These are phyloP conservation scores for Daldinia loculata DNA, from an alignment of 495 filamentous ascomycete genomes.

Conservation along the genomic window DNA sequence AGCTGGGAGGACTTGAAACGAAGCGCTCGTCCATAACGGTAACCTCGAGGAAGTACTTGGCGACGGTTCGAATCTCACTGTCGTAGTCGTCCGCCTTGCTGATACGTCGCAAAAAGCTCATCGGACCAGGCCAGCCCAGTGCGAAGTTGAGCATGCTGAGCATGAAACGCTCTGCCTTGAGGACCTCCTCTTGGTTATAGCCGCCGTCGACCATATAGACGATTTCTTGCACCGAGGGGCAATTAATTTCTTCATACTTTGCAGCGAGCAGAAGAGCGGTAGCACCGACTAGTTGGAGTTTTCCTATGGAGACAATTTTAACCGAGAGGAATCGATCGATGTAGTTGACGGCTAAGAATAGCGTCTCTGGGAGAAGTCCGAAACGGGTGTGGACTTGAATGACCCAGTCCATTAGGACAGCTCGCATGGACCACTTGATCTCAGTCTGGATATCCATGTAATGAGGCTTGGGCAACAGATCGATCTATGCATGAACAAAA, in stretches of 20 bases:
- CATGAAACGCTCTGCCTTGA: constrained; percentile 99
- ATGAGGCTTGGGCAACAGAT: constrained; percentile 82
- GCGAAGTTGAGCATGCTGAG: constrained; percentile 93
- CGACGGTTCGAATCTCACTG: constrained; percentile 90
- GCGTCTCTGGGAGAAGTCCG: constrained; percentile 87
- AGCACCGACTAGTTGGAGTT: constrained; percentile 94
- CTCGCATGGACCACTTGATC: constrained; percentile 98
- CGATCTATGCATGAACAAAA: constrained; percentile 59
- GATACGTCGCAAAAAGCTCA: constrained; percentile 95
- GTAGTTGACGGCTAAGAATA: constrained; percentile 93
- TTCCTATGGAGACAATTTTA: constrained; percentile 93
- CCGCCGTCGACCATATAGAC: constrained; percentile 98
- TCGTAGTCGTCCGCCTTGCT: constrained; percentile 99
- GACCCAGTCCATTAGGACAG: constrained; percentile 97
- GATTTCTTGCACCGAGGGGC: constrained; percentile 92
- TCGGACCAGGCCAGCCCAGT: constrained; percentile 95
- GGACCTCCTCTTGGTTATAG: constrained; percentile 87
- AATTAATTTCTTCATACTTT: constrained; percentile 99
- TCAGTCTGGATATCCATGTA: constrained; percentile 99
- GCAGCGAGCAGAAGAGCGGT: constrained; percentile 96
- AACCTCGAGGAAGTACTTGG: constrained; percentile 97
- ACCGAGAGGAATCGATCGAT: constrained; percentile 95
- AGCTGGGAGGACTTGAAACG: constrained; percentile 89
- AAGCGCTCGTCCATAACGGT: constrained; percentile 99
- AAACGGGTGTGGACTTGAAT: constrained; percentile 96